A percentile compares a stretch with the other conserved stretches of the same genome.
Evolutionary conservation across 495 filamentous ascomycete genomes (phyloP).

Genomic region (Penicillium turbatum): DNA sequence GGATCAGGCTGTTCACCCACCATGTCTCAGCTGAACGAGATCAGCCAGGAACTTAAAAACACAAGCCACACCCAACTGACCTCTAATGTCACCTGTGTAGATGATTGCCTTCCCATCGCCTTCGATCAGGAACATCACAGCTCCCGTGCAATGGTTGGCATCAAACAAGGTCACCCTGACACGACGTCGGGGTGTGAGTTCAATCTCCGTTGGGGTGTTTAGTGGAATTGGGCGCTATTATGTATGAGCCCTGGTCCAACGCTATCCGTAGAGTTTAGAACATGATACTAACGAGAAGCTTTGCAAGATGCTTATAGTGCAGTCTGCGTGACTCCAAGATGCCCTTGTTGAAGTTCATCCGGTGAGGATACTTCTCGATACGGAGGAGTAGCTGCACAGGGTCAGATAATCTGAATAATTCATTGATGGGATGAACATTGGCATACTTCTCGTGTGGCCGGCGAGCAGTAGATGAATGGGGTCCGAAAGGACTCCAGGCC

Average conservation of each 20-base stretch:
- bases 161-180: constrained; percentile 83
- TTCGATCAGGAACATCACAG: constrained; percentile 94
- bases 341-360: constrained; percentile 74
- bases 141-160: constrained; percentile 88
- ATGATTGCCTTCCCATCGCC: constrained; percentile 68
- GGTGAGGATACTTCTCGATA: constrained; percentile 71
- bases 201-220: constrained; percentile 74
- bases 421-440: neutral
- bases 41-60: constrained; percentile 4
- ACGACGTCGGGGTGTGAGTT: constrained; percentile 60
- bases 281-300: constrained; percentile 49
- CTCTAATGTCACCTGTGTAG: constrained; percentile 91
- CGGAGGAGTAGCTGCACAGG: constrained; percentile 54
- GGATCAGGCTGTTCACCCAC: constrained; percentile 62
- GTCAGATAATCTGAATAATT: neutral
- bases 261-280: neutral
- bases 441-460: constrained; percentile 69
- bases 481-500: constrained; percentile 73
- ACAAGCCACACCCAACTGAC: constrained; percentile 35
- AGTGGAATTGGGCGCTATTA: constrained; percentile 73
- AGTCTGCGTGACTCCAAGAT: constrained; percentile 66
- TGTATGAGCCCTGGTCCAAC: neutral
- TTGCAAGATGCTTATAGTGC: constrained; percentile 70
- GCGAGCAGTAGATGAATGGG: constrained; percentile 87
- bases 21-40: constrained; percentile 52